Evolutionary conservation across 148 eudicot species (phyloP).

Genomic region (Rhododendron simsii): DNA sequence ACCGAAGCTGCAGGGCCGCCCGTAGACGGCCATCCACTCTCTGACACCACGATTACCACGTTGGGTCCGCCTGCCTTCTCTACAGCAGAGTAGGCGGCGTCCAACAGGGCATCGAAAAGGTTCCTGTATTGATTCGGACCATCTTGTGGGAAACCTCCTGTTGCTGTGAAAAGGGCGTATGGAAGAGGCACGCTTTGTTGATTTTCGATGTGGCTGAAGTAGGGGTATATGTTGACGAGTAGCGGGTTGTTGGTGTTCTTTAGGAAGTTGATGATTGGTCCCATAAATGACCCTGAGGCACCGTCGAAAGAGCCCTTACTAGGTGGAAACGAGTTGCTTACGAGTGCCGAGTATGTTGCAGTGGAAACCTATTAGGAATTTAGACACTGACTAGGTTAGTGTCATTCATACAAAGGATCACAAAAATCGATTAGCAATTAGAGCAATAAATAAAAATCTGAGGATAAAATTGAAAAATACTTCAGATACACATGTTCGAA

Average conservation of each 20-base stretch:
- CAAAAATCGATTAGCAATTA: neutral
- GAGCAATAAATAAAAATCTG: too few relatives aligned
- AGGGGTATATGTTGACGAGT: neutral
- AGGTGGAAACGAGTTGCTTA: neutral
- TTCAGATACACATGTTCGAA: neutral
- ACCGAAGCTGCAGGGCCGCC: neutral
- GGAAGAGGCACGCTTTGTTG: neutral
- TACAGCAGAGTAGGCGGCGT: neutral
- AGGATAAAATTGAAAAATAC: too few relatives aligned
- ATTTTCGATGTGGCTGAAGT: neutral
- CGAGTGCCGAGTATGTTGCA: neutral
- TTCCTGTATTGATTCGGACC: neutral
- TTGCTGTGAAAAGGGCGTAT: neutral
- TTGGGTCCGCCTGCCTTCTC: neutral
- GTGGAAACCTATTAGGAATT: neutral
- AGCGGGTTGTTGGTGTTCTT: too few relatives aligned
- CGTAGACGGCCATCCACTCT: neutral
- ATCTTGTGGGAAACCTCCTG: neutral
- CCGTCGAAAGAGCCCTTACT: too few relatives aligned
- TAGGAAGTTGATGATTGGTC: too few relatives aligned
- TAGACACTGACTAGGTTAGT: neutral
- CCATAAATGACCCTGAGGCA: too few relatives aligned
- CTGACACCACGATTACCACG: conserved; percentile 2
- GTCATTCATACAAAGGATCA: neutral
- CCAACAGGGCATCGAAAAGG: neutral